Evolutionary conservation across 495 filamentous ascomycete species (phyloP).

Genomic region (Podospora tetraspora): DNA sequence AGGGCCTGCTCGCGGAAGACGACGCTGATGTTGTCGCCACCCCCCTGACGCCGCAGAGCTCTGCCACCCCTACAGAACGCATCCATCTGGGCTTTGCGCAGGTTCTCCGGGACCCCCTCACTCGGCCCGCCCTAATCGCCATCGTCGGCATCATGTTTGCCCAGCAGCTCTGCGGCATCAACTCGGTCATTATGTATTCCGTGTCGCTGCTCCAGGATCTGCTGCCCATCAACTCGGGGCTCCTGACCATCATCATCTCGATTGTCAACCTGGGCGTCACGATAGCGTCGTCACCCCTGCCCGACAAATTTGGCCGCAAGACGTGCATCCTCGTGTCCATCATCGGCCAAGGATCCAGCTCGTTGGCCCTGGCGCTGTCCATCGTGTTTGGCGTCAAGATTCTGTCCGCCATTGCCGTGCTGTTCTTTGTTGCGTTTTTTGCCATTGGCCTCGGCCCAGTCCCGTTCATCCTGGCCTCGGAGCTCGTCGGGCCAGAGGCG

Average conservation of each 20-base stretch:
- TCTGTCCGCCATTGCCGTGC: slow-evolving; percentile 70
- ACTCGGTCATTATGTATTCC: slow-evolving; percentile 97
- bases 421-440: slow-evolving; percentile 84
- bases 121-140: slow-evolving; percentile 73
- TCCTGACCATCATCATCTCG: slow-evolving; percentile 80
- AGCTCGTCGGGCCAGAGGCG: slow-evolving; percentile 81
- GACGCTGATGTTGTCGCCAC: slow-evolving; percentile 26
- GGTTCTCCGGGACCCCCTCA: slow-evolving; percentile 57
- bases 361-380: slow-evolving; percentile 67
- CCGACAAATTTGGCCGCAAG: slow-evolving; percentile 83
- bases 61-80: slow-evolving; percentile 33
- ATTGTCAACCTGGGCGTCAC: slow-evolving; percentile 82
- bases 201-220: slow-evolving; percentile 77
- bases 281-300: slow-evolving; percentile 68
- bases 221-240: slow-evolving; percentile 66
- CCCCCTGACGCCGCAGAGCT: slow-evolving; percentile 22
- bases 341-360: slow-evolving; percentile 71
- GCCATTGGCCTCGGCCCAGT: slow-evolving; percentile 89
- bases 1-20: slow-evolving; percentile 38
- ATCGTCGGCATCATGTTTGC: slow-evolving; percentile 88
- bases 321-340: slow-evolving; percentile 74
- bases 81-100: slow-evolving; percentile 60
- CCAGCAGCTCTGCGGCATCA: slow-evolving; percentile 90
- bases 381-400: slow-evolving; percentile 64
- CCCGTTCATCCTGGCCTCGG: slow-evolving; percentile 86